Evolutionary conservation across 768 basidiomycete genomes (phyloP).

Genomic region (Candolleomyces aberdarensis): DNA sequence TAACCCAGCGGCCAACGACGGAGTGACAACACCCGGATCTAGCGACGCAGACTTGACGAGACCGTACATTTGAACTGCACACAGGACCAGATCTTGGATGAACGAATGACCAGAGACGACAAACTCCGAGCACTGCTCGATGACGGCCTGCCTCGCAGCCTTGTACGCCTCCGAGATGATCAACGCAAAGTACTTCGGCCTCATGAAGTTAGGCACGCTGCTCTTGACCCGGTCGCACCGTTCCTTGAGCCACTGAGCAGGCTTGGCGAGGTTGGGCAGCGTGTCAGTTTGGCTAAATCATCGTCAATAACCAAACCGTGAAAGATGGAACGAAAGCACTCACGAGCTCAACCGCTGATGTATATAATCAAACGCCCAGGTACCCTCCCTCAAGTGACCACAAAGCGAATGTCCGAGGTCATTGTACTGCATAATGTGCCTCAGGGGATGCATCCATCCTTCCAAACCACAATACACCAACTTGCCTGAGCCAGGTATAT

Average conservation of each 20-base stretch:
- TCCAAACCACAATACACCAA: slow-evolving; percentile 92
- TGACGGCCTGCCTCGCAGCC: slow-evolving; percentile 74
- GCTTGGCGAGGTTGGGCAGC: slow-evolving; percentile 66
- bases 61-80: slow-evolving; percentile 88
- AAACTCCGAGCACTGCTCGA: slow-evolving; percentile 90
- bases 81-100: slow-evolving; percentile 86
- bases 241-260: slow-evolving; percentile 82
- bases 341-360: slow-evolving; percentile 66
- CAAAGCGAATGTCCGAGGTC: slow-evolving; percentile 93
- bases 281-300: slow-evolving; percentile 50
- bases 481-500: slow-evolving; percentile 69
- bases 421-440: slow-evolving; percentile 82
- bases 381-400: slow-evolving; percentile 80
- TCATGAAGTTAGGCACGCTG: slow-evolving; percentile 78
- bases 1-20: slow-evolving; percentile 90
- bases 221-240: slow-evolving; percentile 81
- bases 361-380: slow-evolving; percentile 92
- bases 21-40: slow-evolving; percentile 62
- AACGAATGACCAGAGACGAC: slow-evolving; percentile 81
- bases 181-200: slow-evolving; percentile 96
- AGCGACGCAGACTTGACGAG: slow-evolving; percentile 88
- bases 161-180: slow-evolving; percentile 91
- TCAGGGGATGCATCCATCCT: slow-evolving; percentile 93
- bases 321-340: slow-evolving; percentile 27
- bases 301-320: slow-evolving; percentile 6